Evolutionary conservation across 2,329 filamentous ascomycete species (phyloP), one percentile per base, ranked within the genome.

Genomic region (Ophiocordyceps robertsii): DNA sequence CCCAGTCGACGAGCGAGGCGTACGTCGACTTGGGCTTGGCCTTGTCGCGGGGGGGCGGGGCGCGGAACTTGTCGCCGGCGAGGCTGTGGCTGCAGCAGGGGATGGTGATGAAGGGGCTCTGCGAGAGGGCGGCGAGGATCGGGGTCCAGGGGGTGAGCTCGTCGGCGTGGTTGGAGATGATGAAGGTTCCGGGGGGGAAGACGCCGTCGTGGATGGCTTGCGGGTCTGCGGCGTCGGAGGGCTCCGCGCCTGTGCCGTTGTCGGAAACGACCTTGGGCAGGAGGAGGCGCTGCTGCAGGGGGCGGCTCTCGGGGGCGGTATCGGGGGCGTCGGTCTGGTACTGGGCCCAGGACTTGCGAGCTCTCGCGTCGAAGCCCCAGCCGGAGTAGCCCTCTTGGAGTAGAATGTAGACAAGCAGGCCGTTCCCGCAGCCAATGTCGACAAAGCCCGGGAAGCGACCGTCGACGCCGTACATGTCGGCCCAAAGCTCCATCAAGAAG

Each of bases 141-240:
- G 92, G 92, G 0, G 92, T 96, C 92, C 92, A 98, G 1, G 86
- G 78, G 0, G 92, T 98, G 13, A 98, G 73, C 63, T 98, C 89
- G 57, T 98, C 92, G 11, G 90, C 90, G 59, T 98, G 92, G 56
- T 98, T 98, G 39, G 88, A 94, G 48, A 98, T 83, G 53, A 98
- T 87, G 61, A 98, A 98, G 0, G 87, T 93, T 27, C 78, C 77
- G 14, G 61, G 58, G 0, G 77, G 70, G 54, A 96, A 95, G 10
- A 69, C 55, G 31, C 90, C 92, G 47, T 69, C 60, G 53, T 77
- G 70, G 14, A 69, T 56, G 6, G 45, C 46, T 5, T 51, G 43
- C 4, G 45, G n/a, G 19, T 37, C 35, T 4, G 45, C 30, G 2
- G 46, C 35, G 1, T 50, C 46, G 5, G 46, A 49, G 9, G 44